A percentile compares a stretch with the other conserved stretches of the same genome.
Conservation (phyloP, 345 rosid species). For the Pugionium cornutum region DNA sequence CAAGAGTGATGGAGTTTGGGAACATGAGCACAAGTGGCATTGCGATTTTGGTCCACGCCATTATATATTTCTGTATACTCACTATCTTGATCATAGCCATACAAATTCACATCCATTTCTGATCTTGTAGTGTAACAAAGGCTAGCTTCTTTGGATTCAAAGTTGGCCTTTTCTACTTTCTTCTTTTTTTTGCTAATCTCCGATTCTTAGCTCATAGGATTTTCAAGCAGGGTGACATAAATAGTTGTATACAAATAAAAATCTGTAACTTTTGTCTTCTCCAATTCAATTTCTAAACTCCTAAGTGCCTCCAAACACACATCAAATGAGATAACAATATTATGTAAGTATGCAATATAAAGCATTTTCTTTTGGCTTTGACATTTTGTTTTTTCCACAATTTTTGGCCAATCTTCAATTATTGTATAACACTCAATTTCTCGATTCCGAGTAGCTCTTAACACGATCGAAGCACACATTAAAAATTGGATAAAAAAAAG, state of each 20-base stretch:
- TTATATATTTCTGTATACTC: slow-evolving; percentile 74
- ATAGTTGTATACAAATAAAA: slow-evolving; percentile 21
- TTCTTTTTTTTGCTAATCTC: slow-evolving; percentile 15
- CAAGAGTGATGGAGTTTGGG: slow-evolving; percentile 84
- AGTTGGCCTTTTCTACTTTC: not conserved
- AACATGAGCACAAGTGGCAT: slow-evolving; percentile 94
- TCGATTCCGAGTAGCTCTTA: not conserved
- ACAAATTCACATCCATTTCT: slow-evolving; percentile 44
- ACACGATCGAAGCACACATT: slow-evolving; percentile 13
- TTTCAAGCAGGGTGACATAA: slow-evolving; percentile 18
- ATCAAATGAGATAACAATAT: not conserved
- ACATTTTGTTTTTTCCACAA: slow-evolving; percentile 2
- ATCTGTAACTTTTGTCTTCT: slow-evolving; percentile 25
- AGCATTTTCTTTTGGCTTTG: slow-evolving; percentile 11
- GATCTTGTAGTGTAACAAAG: slow-evolving; percentile 17
- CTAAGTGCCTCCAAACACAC: not conserved
- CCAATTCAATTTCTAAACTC: slow-evolving; percentile 4
- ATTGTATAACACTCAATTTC: not conserved
- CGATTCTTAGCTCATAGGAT: slow-evolving; percentile 31
- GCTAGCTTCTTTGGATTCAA: slow-evolving; percentile 28
- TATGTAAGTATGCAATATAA: slow-evolving; percentile 12
- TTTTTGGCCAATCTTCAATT: not conserved
- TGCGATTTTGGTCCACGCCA: slow-evolving; percentile 79
- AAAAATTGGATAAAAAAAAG: not conserved
- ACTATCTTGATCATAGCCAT: slow-evolving; percentile 82